phyloP scores from a whole-genome alignment of 345 rosid species.

The Punica granatum region DNA sequence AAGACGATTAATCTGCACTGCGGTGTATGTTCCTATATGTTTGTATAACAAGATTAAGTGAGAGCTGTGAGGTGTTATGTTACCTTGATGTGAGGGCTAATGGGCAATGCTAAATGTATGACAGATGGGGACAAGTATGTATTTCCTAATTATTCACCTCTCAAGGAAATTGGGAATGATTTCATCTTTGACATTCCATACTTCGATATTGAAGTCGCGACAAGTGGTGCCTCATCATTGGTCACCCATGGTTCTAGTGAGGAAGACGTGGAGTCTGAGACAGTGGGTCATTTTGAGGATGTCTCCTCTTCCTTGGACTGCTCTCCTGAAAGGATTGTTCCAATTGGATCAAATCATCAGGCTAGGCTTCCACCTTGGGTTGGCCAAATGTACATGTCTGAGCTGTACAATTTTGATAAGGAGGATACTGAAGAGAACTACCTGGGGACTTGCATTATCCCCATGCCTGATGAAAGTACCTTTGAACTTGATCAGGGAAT shows the following conservation, averaged over 20 bases:
- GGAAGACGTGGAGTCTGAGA: slow-evolving; percentile 18
- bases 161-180: neutral
- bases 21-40: neutral
- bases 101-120: neutral
- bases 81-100: neutral
- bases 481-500: slow-evolving; percentile 8
- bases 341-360: slow-evolving; percentile 65
- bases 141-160: neutral
- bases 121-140: neutral
- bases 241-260: slow-evolving; percentile 24
- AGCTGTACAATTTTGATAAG: slow-evolving; percentile 6
- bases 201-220: slow-evolving; percentile 11
- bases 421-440: slow-evolving; percentile 24
- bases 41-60: neutral
- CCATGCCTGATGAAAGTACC: slow-evolving; percentile 33
- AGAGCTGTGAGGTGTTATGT: neutral
- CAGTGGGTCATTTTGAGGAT: slow-evolving; percentile 20
- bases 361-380: slow-evolving; percentile 43
- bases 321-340: slow-evolving; percentile 39
- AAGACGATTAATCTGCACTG: neutral
- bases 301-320: slow-evolving; percentile 23
- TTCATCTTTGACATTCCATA: slow-evolving; percentile 7
- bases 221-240: slow-evolving; percentile 17
- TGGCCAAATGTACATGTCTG: neutral
- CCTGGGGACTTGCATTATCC: slow-evolving; percentile 61